These are phyloP conservation scores for Incumbomyces delicatus DNA, from an alignment of 2,329 filamentous ascomycete genomes.

Conservation along the genomic window DNA sequence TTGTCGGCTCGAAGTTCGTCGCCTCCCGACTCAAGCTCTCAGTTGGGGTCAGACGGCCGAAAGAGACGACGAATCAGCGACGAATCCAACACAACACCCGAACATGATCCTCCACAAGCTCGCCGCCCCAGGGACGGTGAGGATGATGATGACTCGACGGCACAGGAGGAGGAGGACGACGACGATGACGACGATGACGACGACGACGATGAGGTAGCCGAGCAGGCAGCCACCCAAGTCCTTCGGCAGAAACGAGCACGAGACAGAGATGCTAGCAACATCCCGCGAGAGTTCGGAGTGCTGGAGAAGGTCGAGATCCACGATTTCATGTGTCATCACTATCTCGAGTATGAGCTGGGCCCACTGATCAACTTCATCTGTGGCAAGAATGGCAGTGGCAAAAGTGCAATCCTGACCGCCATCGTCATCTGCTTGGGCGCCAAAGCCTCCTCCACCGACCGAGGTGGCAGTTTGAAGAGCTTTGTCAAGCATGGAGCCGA, in stretches of 20 bases:
- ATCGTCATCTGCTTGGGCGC: slow-evolving; percentile 90
- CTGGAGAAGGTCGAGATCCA: slow-evolving; percentile 77
- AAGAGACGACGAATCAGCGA: slow-evolving; percentile 19
- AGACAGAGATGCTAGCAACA: slow-evolving; percentile 53
- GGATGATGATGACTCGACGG: slow-evolving; percentile 13
- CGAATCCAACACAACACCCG: slow-evolving; percentile 9
- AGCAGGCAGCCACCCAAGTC: slow-evolving; percentile 55
- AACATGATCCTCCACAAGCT: slow-evolving; percentile 4
- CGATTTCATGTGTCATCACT: slow-evolving; percentile 94
- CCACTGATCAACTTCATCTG: slow-evolving; percentile 97
- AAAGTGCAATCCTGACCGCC: slow-evolving; percentile 89
- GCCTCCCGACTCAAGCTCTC: slow-evolving; percentile 2
- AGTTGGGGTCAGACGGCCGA: slow-evolving; percentile 1
- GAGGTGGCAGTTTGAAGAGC: slow-evolving; percentile 76
- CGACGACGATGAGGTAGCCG: slow-evolving; percentile 28
- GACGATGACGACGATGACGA: slow-evolving; percentile 23
- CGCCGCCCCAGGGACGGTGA: too few species aligned
- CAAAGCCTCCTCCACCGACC: slow-evolving; percentile 86
- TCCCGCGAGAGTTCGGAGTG: slow-evolving; percentile 71
- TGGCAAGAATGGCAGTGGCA: slow-evolving; percentile 93
- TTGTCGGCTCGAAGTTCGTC: slow-evolving; percentile 11
- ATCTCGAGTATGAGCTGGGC: slow-evolving; percentile 72
- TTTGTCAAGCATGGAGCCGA: slow-evolving; percentile 86
- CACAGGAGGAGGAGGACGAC: slow-evolving; percentile 8
- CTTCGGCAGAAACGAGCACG: slow-evolving; percentile 43